Percentiles rank a stretch among this genome's conserved stretches.
phyloP scores from a whole-genome alignment of 2,329 filamentous ascomycete genomes.

The Paecilomyces dactylethromorphus region DNA sequence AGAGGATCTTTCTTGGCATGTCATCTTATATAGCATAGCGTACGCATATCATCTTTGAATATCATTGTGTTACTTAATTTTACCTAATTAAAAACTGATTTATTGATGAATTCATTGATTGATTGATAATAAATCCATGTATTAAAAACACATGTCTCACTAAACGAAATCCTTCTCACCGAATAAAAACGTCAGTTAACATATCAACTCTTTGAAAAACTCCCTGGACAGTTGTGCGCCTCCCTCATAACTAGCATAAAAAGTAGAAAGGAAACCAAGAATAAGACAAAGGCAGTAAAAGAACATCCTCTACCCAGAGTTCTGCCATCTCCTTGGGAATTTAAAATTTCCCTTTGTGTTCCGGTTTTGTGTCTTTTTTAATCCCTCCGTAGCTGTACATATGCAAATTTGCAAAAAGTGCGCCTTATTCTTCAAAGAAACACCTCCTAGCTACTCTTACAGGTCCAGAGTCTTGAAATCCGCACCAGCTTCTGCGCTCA shows the following conservation, averaged over 20 bases:
- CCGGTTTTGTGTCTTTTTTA: background rate
- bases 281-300: background rate
- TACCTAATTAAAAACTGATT: background rate
- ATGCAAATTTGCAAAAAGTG: background rate
- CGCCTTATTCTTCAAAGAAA: slow-evolving; percentile 1
- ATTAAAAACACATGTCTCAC: background rate
- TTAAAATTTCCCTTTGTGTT: background rate
- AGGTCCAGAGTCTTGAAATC: slow-evolving; percentile 38
- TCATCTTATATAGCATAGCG: background rate
- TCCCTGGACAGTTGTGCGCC: background rate
- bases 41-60: background rate
- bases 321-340: background rate
- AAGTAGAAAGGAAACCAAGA: background rate
- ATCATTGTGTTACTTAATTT: background rate
- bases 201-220: background rate
- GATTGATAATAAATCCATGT: background rate
- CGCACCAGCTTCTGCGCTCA: slow-evolving; percentile 32
- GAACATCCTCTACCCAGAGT: background rate
- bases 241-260: background rate
- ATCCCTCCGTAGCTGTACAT: background rate
- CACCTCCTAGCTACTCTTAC: slow-evolving; percentile 15
- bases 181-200: background rate
- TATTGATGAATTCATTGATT: background rate
- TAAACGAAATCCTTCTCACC: background rate
- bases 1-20: background rate